phyloP scores from a whole-genome alignment of 202 grass and related monocot species.

The Hordeum pubiflorum region DNA sequence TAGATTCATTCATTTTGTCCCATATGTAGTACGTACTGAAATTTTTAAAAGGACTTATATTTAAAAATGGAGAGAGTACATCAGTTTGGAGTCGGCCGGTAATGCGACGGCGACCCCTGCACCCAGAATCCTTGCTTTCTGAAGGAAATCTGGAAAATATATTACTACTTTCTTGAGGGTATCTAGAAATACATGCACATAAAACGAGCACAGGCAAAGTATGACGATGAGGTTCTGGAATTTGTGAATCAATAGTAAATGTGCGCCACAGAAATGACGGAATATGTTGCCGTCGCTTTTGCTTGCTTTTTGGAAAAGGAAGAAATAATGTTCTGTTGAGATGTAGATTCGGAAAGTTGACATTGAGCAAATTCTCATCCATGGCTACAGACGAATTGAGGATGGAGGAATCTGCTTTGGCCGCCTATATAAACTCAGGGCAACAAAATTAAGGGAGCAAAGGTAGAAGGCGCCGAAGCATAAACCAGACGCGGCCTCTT shows the following conservation, averaged over 20 bases:
- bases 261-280: neutral
- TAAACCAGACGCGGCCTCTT: too few relatives aligned
- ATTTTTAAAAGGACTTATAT: neutral
- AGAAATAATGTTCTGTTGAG: neutral
- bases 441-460: too few relatives aligned
- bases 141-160: too few relatives aligned
- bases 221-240: neutral
- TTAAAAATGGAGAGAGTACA: too few relatives aligned
- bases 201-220: neutral
- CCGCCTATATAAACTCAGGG: too few relatives aligned
- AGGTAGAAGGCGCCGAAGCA: too few relatives aligned
- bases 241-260: neutral
- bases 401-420: too few relatives aligned
- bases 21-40: too few relatives aligned
- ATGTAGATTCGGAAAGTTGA: neutral
- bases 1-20: too few relatives aligned
- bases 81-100: neutral
- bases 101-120: neutral
- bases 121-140: neutral
- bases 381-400: too few relatives aligned
- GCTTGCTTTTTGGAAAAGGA: neutral
- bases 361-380: too few relatives aligned
- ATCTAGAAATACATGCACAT: neutral
- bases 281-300: conserved; percentile 6
- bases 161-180: neutral